Evolutionary conservation across 129 eudicot genomes (phyloP).

Genomic region (Glebionis coronaria): DNA sequence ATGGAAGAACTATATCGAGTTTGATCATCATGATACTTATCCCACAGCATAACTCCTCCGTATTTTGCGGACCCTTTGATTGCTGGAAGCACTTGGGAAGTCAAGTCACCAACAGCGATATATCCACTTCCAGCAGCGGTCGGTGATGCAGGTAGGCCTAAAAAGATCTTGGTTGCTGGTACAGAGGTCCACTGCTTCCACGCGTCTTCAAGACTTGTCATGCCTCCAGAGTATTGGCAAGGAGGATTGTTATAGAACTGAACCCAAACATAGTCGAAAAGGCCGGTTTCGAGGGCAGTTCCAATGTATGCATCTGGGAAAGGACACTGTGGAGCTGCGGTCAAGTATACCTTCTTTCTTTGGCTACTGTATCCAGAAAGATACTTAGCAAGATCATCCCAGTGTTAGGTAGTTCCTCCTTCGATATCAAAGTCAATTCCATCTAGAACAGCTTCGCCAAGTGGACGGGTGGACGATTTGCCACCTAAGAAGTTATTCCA

Average conservation of each 20-base stretch:
- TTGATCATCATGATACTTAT: conserved; percentile 29
- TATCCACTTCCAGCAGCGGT: conserved; percentile 43
- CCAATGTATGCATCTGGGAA: conserved; percentile 43
- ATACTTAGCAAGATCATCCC: conserved; percentile 38
- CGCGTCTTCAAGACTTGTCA: conserved; percentile 25
- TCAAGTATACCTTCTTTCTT: conserved; percentile 36
- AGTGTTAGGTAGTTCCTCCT: conserved; percentile 32
- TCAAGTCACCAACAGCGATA: conserved; percentile 31
- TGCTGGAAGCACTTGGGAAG: conserved; percentile 30
- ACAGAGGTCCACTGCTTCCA: conserved; percentile 48
- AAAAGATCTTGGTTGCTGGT: conserved; percentile 37
- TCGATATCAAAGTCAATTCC: conserved; percentile 41
- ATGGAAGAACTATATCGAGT: conserved; percentile 31
- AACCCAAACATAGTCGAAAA: conserved; percentile 48
- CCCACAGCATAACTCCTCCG: conserved; percentile 43
- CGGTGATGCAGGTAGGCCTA: conserved; percentile 46
- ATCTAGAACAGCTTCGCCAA: conserved; percentile 30
- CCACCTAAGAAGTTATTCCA: conserved; percentile 39
- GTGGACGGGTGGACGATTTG: conserved; percentile 24
- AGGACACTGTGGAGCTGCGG: conserved; percentile 50
- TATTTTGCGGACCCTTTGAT: conserved; percentile 33
- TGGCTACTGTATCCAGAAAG: conserved; percentile 18
- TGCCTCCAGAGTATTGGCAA: conserved; percentile 40
- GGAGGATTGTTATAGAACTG: conserved; percentile 49
- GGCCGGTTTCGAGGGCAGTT: conserved; percentile 37